These are phyloP conservation scores for Phytophthora sojae DNA, from an alignment of 352 stramenopile genomes.

Conservation along the genomic window DNA sequence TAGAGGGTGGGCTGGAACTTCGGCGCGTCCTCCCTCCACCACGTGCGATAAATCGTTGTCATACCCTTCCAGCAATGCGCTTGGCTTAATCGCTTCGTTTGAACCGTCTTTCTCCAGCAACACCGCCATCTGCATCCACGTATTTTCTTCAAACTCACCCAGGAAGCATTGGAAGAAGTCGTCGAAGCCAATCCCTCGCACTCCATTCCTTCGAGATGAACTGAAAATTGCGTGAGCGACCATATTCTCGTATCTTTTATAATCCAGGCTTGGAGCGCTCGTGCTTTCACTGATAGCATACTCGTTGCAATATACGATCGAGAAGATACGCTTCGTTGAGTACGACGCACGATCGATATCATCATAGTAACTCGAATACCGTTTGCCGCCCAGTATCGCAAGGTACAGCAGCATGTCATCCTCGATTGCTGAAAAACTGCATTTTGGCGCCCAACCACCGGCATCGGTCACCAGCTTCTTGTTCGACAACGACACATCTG, in stretches of 20 bases:
- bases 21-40: no score
- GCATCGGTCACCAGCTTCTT: neutral
- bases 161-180: conserved; percentile 32
- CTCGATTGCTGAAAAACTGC: conserved; percentile 31
- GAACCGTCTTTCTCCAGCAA: neutral
- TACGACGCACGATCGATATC: neutral
- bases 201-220: conserved; percentile 40
- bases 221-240: conserved; percentile 33
- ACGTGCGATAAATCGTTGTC: no score
- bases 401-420: conserved; percentile 45
- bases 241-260: conserved; percentile 39
- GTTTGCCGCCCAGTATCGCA: conserved; percentile 36
- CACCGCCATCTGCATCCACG: neutral
- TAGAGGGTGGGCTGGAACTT: neutral
- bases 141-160: conserved; percentile 14
- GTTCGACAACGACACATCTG: neutral
- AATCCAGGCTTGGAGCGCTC: neutral
- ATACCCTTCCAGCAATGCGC: conserved; percentile 7
- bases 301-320: neutral
- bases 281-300: neutral
- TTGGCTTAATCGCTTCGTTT: neutral
- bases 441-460: conserved; percentile 2
- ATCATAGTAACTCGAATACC: conserved; percentile 22
- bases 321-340: conserved; percentile 4
- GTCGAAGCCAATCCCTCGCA: conserved; percentile 33